phyloP scores from a whole-genome alignment of 176 grass and related monocot species.

The Metroxylon sagu region DNA sequence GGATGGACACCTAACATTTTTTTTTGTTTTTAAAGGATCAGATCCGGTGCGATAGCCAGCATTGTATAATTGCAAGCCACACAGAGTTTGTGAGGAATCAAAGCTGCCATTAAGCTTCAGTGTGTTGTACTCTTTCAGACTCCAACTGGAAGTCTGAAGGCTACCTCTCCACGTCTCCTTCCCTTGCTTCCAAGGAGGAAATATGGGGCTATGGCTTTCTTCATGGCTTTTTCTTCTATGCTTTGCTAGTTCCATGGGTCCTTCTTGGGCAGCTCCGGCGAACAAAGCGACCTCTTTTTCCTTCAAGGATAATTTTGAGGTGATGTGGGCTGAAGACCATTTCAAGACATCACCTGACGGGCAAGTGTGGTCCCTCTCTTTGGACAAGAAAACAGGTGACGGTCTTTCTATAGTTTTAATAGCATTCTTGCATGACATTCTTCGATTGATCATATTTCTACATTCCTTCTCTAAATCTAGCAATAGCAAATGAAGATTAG shows the following conservation, averaged over 20 bases:
- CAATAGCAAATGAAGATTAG: no score
- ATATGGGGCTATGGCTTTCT: conserved; percentile 9
- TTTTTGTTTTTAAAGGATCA: no score
- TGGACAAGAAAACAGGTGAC: conserved; percentile 79
- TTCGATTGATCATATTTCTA: no score
- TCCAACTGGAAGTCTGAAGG: no score
- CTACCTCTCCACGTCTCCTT: background rate
- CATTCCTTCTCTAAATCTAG: no score
- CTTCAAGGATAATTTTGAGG: conserved; percentile 79
- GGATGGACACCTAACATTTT: no score
- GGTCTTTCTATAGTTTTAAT: background rate
- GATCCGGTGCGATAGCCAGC: no score
- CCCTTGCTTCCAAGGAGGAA: conserved; percentile 1
- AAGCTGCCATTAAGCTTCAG: no score
- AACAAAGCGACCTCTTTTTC: conserved; percentile 17
- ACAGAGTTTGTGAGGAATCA: no score
- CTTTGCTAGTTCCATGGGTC: conserved; percentile 6
- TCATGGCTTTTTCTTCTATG: conserved; percentile 11
- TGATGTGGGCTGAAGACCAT: conserved; percentile 77
- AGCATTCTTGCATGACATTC: no score
- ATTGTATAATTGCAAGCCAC: no score
- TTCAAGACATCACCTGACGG: conserved; percentile 85
- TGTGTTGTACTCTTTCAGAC: no score
- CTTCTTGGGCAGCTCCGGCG: conserved; percentile 3
- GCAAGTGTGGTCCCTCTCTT: conserved; percentile 88